A percentile compares a stretch with the other conserved stretches of the same genome.
Conservation (phyloP, 208 protist species). For the Plasmodiophora brassicae region DNA sequence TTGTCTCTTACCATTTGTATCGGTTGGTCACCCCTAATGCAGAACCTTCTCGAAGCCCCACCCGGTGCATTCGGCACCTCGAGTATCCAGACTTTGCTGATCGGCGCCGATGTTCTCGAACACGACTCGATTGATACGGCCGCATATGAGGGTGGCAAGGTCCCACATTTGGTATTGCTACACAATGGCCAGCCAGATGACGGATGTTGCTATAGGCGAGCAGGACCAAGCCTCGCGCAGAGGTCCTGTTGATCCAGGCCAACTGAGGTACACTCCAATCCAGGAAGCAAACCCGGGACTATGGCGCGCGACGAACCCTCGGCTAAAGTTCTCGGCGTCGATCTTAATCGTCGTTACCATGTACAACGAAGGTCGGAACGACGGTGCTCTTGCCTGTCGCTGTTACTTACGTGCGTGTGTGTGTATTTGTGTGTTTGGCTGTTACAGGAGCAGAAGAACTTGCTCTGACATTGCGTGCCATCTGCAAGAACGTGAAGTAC, state of each 20-base stretch:
- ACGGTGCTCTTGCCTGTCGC: not conserved
- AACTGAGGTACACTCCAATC: not conserved
- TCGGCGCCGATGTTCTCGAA: too few relatives aligned
- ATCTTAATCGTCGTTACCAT: conserved; percentile 12
- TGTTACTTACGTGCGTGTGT: not conserved
- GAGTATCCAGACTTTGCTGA: too few relatives aligned
- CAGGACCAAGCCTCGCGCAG: too few relatives aligned
- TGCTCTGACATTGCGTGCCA: not conserved
- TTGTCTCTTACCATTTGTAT: too few relatives aligned
- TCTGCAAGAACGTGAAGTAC: conserved; percentile 16
- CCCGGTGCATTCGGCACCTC: too few relatives aligned
- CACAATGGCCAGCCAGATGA: too few relatives aligned
- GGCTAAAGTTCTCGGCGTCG: not conserved
- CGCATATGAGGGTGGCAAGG: too few relatives aligned
- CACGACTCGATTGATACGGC: too few relatives aligned
- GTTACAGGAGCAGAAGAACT: not conserved
- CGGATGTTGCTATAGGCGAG: too few relatives aligned
- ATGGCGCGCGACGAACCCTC: not conserved
- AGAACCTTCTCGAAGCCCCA: too few relatives aligned
- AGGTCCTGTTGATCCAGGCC: not conserved
- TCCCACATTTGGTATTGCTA: too few relatives aligned
- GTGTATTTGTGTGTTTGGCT: not conserved
- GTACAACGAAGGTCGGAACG: not conserved
- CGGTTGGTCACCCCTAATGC: too few relatives aligned
- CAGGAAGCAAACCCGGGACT: conserved; percentile 8